Conservation (phyloP, 148 eudicot species). For the Vaccinium darrowii region DNA sequence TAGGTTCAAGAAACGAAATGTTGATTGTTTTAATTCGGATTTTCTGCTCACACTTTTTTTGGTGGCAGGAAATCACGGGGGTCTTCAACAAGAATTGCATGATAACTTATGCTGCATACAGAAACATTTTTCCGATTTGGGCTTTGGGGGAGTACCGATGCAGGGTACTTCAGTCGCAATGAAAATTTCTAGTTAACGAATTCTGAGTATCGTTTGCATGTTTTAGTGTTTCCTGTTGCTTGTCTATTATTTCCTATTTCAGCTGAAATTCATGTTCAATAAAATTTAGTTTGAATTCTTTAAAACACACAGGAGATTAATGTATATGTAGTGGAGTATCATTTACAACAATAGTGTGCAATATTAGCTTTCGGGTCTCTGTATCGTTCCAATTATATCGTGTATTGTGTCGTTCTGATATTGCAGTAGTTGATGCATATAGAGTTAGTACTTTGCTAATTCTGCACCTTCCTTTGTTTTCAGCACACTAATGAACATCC, state of each 20-base stretch:
- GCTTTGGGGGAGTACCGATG: slow-evolving; percentile 71
- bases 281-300: not conserved
- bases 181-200: not conserved
- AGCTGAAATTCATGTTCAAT: not conserved
- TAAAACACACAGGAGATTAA: not conserved
- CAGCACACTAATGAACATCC: no score
- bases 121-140: slow-evolving; percentile 37
- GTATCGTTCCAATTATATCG: no score
- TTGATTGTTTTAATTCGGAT: not conserved
- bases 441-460: not conserved
- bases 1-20: not conserved
- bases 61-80: slow-evolving; percentile 80
- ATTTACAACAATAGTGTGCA: not conserved
- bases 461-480: not conserved
- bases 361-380: not conserved
- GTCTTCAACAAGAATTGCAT: slow-evolving; percentile 94
- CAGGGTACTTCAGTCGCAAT: slow-evolving; percentile 40
- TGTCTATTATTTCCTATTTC: not conserved
- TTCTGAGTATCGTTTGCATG: not conserved
- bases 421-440: not conserved
- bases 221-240: not conserved
- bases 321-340: not conserved
- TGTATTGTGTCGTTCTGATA: not conserved
- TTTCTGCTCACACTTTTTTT: not conserved
- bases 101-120: slow-evolving; percentile 46